phyloP scores from a whole-genome alignment of 768 basidiomycete species.

The Serendipita sp. region DNA sequence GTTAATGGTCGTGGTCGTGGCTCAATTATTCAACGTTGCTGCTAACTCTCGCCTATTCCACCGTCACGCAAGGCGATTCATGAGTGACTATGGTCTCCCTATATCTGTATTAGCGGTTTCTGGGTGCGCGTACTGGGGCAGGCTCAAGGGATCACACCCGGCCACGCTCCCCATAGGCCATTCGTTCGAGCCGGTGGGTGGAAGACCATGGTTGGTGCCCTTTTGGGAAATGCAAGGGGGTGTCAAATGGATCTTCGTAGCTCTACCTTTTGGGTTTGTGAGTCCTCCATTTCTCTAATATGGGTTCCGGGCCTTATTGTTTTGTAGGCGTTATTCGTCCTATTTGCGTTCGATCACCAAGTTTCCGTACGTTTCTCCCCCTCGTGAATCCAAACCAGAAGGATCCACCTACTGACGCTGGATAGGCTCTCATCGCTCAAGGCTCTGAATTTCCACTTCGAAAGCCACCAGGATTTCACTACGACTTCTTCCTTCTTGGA shows the following conservation, averaged over 20 bases:
- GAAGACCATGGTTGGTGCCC: constrained; percentile 64
- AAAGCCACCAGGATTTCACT: constrained; percentile 82
- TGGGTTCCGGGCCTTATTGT: neutral
- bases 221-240: constrained; percentile 79
- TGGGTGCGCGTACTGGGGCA: constrained; percentile 76
- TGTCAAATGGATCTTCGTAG: constrained; percentile 74
- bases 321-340: constrained; percentile 43
- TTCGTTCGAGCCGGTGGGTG: constrained; percentile 56
- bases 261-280: constrained; percentile 76
- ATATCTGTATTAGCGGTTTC: constrained; percentile 64
- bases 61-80: constrained; percentile 54
- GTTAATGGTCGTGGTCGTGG: constrained; percentile 55
- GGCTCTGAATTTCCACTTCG: constrained; percentile 73
- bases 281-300: neutral
- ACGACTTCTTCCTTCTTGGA: constrained; percentile 83
- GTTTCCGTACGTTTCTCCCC: constrained; percentile 52
- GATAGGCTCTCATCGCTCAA: constrained; percentile 80
- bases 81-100: constrained; percentile 85
- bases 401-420: neutral
- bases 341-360: constrained; percentile 94
- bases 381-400: neutral
- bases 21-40: constrained; percentile 57
- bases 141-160: constrained; percentile 44
- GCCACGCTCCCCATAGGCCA: constrained; percentile 51
- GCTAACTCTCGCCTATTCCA: constrained; percentile 55